Evolutionary conservation across 306 rosid genomes (phyloP).

Genomic region (Neltuma alba): DNA sequence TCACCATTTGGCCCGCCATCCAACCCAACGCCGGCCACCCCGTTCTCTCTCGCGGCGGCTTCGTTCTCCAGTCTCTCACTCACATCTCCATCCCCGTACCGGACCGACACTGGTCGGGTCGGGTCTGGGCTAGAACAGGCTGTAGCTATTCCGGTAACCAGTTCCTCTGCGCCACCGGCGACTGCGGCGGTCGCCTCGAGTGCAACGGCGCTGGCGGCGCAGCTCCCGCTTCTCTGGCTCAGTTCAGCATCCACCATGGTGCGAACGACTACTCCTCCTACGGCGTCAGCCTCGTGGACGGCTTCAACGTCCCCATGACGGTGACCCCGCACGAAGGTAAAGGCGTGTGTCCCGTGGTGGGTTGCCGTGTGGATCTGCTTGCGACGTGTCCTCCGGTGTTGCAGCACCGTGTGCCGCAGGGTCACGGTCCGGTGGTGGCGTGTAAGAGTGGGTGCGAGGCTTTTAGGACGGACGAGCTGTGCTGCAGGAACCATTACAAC

Average conservation of each 20-base stretch:
- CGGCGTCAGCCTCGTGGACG: constrained; percentile 93
- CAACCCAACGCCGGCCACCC: constrained; percentile 84
- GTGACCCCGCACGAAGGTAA: constrained; percentile 86
- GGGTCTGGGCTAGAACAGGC: constrained; percentile 88
- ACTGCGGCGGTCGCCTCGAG: constrained; percentile 76
- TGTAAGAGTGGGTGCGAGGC: constrained; percentile 98
- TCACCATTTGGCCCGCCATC: constrained; percentile 92
- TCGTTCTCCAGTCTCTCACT: constrained; percentile 60
- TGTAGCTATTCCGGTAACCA: constrained; percentile 47
- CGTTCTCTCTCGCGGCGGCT: constrained; percentile 73
- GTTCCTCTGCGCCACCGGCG: constrained; percentile 77
- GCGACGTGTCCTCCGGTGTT: constrained; percentile 65
- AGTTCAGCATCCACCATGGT: constrained; percentile 75
- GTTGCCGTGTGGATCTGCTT: constrained; percentile 64
- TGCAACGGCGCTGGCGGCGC: constrained; percentile 66
- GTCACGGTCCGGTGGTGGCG: constrained; percentile 58
- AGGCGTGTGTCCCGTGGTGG: constrained; percentile 85
- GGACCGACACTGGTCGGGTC: constrained; percentile 80
- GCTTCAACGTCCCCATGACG: constrained; percentile 77
- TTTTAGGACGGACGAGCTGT: constrained; percentile 58
- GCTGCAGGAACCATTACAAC: constrained; percentile 77
- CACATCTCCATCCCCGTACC: constrained; percentile 84
- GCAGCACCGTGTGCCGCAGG: constrained; percentile 49
- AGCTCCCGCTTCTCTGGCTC: constrained; percentile 67
- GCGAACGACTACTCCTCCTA: constrained; percentile 63